Percentiles rank a stretch among this genome's conserved stretches.
phyloP scores from a whole-genome alignment of 2,329 filamentous ascomycete genomes.

The Fusarium subglutinans region DNA sequence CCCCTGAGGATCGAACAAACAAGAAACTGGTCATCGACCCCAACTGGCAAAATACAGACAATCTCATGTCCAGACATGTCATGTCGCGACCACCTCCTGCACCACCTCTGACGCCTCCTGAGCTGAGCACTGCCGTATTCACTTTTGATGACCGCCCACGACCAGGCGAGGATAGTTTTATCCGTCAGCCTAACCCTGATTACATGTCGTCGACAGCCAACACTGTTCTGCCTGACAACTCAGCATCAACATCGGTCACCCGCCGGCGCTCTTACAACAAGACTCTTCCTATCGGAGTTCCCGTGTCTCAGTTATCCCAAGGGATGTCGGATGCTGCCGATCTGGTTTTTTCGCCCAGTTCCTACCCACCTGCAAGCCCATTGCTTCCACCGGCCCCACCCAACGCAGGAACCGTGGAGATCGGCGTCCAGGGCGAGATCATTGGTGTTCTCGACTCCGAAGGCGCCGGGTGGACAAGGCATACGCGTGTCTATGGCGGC shows the following conservation, averaged over 20 bases:
- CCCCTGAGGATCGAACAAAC: neutral
- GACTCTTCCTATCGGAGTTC: slow-evolving; percentile 50
- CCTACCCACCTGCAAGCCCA: slow-evolving; percentile 59
- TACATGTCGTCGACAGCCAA: slow-evolving; percentile 53
- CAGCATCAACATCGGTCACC: slow-evolving; percentile 47
- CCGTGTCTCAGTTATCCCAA: slow-evolving; percentile 39
- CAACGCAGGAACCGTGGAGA: slow-evolving; percentile 44
- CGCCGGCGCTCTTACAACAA: slow-evolving; percentile 56
- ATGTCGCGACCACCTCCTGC: slow-evolving; percentile 55
- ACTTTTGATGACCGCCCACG: slow-evolving; percentile 52
- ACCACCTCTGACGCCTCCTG: slow-evolving; percentile 60
- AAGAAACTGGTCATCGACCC: slow-evolving; percentile 40
- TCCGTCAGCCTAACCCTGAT: slow-evolving; percentile 62
- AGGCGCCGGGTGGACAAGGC: slow-evolving; percentile 63
- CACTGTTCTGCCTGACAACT: slow-evolving; percentile 40
- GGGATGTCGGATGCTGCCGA: slow-evolving; percentile 39
- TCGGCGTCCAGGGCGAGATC: slow-evolving; percentile 61
- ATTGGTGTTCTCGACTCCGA: slow-evolving; percentile 58
- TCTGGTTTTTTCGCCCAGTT: slow-evolving; percentile 55
- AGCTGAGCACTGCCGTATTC: slow-evolving; percentile 54
- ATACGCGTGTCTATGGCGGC: slow-evolving; percentile 68
- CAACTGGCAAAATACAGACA: slow-evolving; percentile 40
- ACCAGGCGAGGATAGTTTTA: slow-evolving; percentile 48
- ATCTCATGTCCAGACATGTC: slow-evolving; percentile 43
- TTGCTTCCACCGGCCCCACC: slow-evolving; percentile 59